A percentile compares a stretch with the other conserved stretches of the same genome.
These are phyloP conservation scores for Pichia membranifaciens DNA, from an alignment of 805 yeast species.

Conservation along the genomic window DNA sequence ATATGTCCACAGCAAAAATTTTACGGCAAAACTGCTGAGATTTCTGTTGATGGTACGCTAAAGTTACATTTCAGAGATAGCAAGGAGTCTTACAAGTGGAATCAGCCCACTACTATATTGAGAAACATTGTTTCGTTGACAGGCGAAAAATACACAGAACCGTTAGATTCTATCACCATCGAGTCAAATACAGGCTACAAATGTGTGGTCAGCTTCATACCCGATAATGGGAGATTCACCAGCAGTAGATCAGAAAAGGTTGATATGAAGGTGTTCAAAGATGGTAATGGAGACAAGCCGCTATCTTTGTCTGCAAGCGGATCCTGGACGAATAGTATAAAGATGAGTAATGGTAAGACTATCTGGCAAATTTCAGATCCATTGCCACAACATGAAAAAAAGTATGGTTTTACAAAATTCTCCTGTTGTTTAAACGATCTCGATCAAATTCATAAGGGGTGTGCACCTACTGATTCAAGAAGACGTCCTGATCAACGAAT, in stretches of 20 bases:
- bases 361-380: constrained; percentile 73
- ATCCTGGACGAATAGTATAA: constrained; percentile 74
- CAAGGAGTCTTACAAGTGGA: constrained; percentile 76
- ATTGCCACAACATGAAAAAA: constrained; percentile 49
- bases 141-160: constrained; percentile 92
- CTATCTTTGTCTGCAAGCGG: constrained; percentile 46
- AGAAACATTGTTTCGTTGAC: constrained; percentile 71
- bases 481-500: constrained; percentile 76
- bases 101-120: constrained; percentile 74
- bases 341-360: constrained; percentile 34
- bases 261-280: constrained; percentile 38
- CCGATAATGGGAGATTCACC: constrained; percentile 79
- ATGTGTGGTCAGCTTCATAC: constrained; percentile 63
- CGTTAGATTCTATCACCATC: constrained; percentile 61
- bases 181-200: constrained; percentile 62
- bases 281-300: constrained; percentile 26
- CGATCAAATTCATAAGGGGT: constrained; percentile 58
- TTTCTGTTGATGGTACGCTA: constrained; percentile 67
- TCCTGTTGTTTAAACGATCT: constrained; percentile 79
- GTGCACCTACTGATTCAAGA: constrained; percentile 88
- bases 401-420: constrained; percentile 82
- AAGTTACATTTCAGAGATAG: constrained; percentile 45
- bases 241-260: constrained; percentile 75
- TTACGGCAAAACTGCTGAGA: constrained; percentile 92
- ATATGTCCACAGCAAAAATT: constrained; percentile 78